Evolutionary conservation across 164 flowering plant species (phyloP).

Genomic region (Nymphaea colorata): DNA sequence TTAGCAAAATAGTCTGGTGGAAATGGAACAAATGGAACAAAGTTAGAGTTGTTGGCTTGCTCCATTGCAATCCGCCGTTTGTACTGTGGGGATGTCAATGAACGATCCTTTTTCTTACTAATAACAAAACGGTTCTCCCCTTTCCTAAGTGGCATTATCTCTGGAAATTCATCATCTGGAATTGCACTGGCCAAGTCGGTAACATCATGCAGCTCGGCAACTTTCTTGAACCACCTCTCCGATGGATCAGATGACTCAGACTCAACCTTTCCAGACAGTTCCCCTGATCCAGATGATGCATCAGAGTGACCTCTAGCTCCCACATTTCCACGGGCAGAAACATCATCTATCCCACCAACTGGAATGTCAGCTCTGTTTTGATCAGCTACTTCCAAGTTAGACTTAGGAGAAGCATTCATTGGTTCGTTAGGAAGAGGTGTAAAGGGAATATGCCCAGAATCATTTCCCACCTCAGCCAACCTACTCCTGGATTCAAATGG

Average conservation of each 20-base stretch:
- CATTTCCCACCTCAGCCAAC: constrained; percentile 10
- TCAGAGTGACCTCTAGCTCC: constrained; percentile 6
- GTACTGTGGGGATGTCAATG: constrained; percentile 63
- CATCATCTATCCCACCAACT: constrained; percentile 6
- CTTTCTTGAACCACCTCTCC: constrained; percentile 69
- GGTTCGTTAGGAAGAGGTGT: constrained; percentile 62
- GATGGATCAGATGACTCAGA: constrained; percentile 42
- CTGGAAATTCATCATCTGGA: constrained; percentile 79
- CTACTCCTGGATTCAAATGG: constrained; percentile 6
- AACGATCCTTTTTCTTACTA: constrained; percentile 73
- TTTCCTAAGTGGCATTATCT: constrained; percentile 80
- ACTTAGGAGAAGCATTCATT: constrained; percentile 35
- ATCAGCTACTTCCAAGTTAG: constrained; percentile 1
- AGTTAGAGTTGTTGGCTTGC: constrained; percentile 38
- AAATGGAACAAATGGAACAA: constrained; percentile 91
- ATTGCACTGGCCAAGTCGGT: constrained; percentile 42
- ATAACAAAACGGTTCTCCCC: constrained; percentile 86
- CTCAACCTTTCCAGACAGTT: constrained; percentile 15
- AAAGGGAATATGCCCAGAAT: constrained; percentile 46
- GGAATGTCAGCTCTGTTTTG: not conserved
- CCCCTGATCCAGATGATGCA: constrained; percentile 6
- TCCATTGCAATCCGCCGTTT: constrained; percentile 61
- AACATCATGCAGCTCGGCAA: constrained; percentile 59
- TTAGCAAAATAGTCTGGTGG: constrained; percentile 86
- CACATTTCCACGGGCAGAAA: not conserved